Evolutionary conservation across 352 stramenopile genomes (phyloP).

Genomic region (Phytophthora colocasiae): DNA sequence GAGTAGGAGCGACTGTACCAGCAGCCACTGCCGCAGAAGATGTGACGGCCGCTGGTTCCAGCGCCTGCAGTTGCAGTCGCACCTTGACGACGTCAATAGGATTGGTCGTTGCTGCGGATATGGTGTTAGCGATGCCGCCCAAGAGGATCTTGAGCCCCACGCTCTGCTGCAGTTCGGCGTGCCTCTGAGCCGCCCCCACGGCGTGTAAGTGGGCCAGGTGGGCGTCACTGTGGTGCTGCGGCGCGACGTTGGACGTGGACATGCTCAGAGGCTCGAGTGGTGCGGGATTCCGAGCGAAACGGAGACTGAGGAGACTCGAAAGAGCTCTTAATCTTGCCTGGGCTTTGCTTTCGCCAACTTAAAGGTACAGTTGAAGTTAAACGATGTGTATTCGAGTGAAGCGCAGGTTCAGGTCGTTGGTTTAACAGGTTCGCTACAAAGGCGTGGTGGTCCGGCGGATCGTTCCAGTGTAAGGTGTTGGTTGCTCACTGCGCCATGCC

Average conservation of each 20-base stretch:
- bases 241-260: conserved; percentile 41
- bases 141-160: conserved; percentile 69
- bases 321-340: too few relatives aligned
- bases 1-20: conserved; percentile 40
- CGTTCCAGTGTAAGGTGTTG: conserved; percentile 3
- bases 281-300: conserved; percentile 17
- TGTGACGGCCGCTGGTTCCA: conserved; percentile 31
- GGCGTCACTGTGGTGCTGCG: conserved; percentile 36
- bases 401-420: conserved; percentile 5
- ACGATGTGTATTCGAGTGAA: conserved; percentile 26
- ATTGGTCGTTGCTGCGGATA: conserved; percentile 58
- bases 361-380: conserved; percentile 32
- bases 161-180: conserved; percentile 60
- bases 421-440: conserved; percentile 7
- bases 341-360: conserved; percentile 13
- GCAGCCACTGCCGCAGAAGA: conserved; percentile 45
- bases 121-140: conserved; percentile 68
- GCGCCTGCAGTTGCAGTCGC: conserved; percentile 66
- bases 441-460: conserved; percentile 8
- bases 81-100: conserved; percentile 78
- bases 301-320: conserved; percentile 23
- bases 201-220: conserved; percentile 37
- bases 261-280: conserved; percentile 12
- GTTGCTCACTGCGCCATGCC: not conserved
- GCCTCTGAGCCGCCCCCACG: conserved; percentile 37